Evolutionary conservation across 805 yeast genomes (phyloP), one percentile per base, ranked within the genome.

Genomic region (Tetrapisispora pingtungensis): DNA sequence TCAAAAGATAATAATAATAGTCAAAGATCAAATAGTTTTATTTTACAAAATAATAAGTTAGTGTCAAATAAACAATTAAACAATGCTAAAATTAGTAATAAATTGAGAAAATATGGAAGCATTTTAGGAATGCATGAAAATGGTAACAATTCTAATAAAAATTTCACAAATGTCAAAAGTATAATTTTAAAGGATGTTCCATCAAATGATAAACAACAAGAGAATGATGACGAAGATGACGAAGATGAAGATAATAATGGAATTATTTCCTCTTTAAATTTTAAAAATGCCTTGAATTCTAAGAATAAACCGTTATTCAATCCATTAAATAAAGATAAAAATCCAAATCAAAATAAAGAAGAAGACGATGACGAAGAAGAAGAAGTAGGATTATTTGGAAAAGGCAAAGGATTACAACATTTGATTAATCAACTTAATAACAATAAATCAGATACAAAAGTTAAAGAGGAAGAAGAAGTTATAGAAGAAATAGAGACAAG

Each of bases 401-500:
- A 43, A 10, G 33, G 28, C 18, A 47, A 45, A 24, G 51, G 57
- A 10, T 33, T 51, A 5, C 45, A 48, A 31, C 52, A 54, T 18
- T 52, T 52, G 15, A 49, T 57, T 39, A 45, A 45, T 33, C 45
- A 46, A 10, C 31, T 47, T 10, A 44, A 38, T 10, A 45, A 49
- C 19, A 46, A 46, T 28, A 46, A 47, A 13, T 10, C 12, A 12
- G 31, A 26, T 26, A 26, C 10, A 26, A 10, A 10, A 8, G 7
- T 10, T 8, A 46, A 34, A 12, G 49, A 46, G 24, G 53, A 42
- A 36, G 32, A 44, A 40, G 50, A 44, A 27, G 59, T 46, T 14
- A 60, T 62, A 31, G 71, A 66, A 22, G 75, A 71, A 42, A 64
- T 78, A n/a, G 84, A 79, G 48, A 56, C 58, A 34, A 70, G 70